A percentile compares a stretch with the other conserved stretches of the same genome.
phyloP scores from a whole-genome alignment of 2,329 filamentous ascomycete species.

The Kalmusia sp. region DNA sequence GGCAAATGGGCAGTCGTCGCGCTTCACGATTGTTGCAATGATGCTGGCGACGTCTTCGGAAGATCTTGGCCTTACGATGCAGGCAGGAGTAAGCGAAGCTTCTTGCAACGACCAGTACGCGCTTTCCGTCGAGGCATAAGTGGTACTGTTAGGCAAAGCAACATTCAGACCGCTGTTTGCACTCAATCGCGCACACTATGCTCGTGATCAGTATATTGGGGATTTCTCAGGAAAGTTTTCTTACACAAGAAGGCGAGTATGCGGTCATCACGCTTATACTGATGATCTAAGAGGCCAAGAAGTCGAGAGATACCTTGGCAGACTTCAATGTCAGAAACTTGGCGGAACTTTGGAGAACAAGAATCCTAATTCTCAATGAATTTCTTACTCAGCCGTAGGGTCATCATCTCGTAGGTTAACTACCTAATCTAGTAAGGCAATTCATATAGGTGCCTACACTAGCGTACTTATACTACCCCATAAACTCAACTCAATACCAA shows the following conservation, averaged over 20 bases:
- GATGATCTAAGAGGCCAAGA: not conserved
- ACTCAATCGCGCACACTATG: not conserved
- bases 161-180: not conserved
- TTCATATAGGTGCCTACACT: too few species aligned
- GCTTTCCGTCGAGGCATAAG: not conserved
- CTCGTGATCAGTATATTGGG: not conserved
- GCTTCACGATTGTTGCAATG: not conserved
- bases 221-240: too few species aligned
- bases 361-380: too few species aligned
- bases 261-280: too few species aligned
- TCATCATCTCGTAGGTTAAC: too few species aligned
- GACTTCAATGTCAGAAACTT: not conserved
- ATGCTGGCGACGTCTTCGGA: not conserved
- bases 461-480: too few species aligned
- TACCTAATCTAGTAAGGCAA: too few species aligned
- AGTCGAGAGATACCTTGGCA: not conserved
- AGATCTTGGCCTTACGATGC: not conserved
- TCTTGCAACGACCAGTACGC: constrained; percentile 1
- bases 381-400: too few species aligned
- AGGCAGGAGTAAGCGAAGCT: not conserved
- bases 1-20: not conserved
- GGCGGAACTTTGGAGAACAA: not conserved
- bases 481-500: too few species aligned
- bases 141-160: not conserved
- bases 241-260: not conserved